A percentile compares a stretch with the other conserved stretches of the same genome.
Evolutionary conservation across 2,329 filamentous ascomycete species (phyloP).

Genomic region (Aspergillus tanneri): DNA sequence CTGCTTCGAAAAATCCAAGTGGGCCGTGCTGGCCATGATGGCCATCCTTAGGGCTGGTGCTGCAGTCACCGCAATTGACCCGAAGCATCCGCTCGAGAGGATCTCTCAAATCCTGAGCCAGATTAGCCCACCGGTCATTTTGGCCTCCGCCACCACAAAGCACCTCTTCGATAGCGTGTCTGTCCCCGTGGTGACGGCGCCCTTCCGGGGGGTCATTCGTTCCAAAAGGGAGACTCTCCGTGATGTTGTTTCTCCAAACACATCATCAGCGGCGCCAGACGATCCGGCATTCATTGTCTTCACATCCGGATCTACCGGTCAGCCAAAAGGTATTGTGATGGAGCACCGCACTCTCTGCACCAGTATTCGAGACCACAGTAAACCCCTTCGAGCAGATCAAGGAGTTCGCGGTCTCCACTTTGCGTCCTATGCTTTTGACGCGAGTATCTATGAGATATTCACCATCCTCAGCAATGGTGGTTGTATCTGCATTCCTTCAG

Average conservation of each 20-base stretch:
- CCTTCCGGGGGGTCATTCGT: neutral
- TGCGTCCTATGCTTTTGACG: slow-evolving; percentile 49
- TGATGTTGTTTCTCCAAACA: too few relatives aligned
- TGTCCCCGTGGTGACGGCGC: neutral
- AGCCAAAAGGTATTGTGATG: slow-evolving; percentile 81
- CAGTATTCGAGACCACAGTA: slow-evolving; percentile 5
- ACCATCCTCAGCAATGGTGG: slow-evolving; percentile 53
- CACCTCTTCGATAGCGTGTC: too few relatives aligned
- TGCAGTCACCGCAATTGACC: slow-evolving; percentile 32
- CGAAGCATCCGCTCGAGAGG: slow-evolving; percentile 25
- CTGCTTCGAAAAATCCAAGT: slow-evolving; percentile 30
- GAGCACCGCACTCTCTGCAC: slow-evolving; percentile 53
- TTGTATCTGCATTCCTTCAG: slow-evolving; percentile 55
- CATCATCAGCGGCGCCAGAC: too few relatives aligned
- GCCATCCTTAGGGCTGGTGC: slow-evolving; percentile 31
- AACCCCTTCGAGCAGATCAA: slow-evolving; percentile 25
- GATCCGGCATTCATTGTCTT: slow-evolving; percentile 67
- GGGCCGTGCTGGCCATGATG: slow-evolving; percentile 29
- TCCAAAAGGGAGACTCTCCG: too few relatives aligned
- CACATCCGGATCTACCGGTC: slow-evolving; percentile 77
- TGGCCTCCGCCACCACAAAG: slow-evolving; percentile 10
- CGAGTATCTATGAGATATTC: slow-evolving; percentile 51
- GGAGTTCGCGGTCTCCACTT: slow-evolving; percentile 40
- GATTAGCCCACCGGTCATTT: slow-evolving; percentile 18
- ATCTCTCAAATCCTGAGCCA: slow-evolving; percentile 12